A percentile compares a stretch with the other conserved stretches of the same genome.
These are phyloP conservation scores for Lactarius psammicola DNA, from an alignment of 768 basidiomycete species.

Conservation along the genomic window DNA sequence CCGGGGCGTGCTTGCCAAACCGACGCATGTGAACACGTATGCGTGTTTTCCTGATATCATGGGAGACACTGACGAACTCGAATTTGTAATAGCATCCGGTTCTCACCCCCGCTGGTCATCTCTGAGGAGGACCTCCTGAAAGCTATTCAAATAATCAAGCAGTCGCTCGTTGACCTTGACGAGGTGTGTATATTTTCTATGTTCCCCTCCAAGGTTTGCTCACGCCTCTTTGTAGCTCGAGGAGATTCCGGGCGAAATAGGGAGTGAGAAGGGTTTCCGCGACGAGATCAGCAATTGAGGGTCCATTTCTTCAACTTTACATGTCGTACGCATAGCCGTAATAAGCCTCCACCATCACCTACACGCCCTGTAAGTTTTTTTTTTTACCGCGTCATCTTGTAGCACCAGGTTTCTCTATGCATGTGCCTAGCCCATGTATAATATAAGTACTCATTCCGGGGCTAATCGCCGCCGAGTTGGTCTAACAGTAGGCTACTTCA, in stretches of 20 bases:
- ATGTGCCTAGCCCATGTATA: background rate
- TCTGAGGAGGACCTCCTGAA: conserved; percentile 78
- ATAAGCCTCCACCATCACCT: background rate
- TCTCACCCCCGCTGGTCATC: conserved; percentile 97
- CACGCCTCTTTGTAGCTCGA: conserved; percentile 41
- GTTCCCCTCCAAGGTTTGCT: conserved; percentile 32
- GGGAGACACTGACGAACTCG: background rate
- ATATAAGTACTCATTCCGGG: background rate
- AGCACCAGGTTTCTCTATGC: background rate
- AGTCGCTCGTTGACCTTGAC: conserved; percentile 80
- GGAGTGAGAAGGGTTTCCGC: conserved; percentile 57
- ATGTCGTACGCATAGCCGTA: background rate
- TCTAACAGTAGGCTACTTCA: background rate
- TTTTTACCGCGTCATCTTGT: background rate
- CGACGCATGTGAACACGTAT: conserved; percentile 92
- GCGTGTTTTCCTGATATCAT: conserved; percentile 34
- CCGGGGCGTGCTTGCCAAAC: conserved; percentile 90
- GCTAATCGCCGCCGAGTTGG: background rate
- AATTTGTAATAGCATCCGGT: conserved; percentile 75
- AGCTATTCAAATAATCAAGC: conserved; percentile 72
- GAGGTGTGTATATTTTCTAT: conserved; percentile 43
- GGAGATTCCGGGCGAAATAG: conserved; percentile 63
- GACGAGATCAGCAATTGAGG: conserved; percentile 38
- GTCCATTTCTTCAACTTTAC: background rate
- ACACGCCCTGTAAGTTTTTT: background rate